Base-by-base conservation (phyloP, 2,329 filamentous ascomycete genomes). In the Helotiales sp. region DNA sequence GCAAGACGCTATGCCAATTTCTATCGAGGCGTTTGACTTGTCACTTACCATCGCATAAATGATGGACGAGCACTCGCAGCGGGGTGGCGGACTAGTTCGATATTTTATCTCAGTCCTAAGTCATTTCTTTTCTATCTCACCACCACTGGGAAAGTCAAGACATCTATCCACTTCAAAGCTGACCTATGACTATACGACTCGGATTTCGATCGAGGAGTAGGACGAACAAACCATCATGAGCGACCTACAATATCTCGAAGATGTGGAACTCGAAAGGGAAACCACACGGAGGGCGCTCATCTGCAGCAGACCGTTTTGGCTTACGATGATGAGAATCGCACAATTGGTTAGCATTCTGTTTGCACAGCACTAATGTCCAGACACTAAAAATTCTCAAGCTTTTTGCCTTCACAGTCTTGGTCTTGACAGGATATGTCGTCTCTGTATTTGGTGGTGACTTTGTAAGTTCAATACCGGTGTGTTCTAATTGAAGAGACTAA, bases 361-460 rank as follows among this genome's bases (percentile, higher is more conserved):
- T 4, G 27, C n/a, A 34, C 13, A 17, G 10, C 17, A 8, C 13
- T 8, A 2, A 30, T 19, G 5, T 50, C n/a, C 4, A 17, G 5
- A 17, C 27, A 12, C 33, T 49, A 34, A 55, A 13, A 7, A 3
- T 10, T 27, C 10, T 13, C n/a, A 48, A 60, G 57, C 10, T 40
- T 1, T n/a, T 60, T 5, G 50, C 48, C 5, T 60, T 60, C 34
- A 56, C 38, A 2, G 36, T 52, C 2, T 27, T 60, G 5, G 36
- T 50, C 9, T 51, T 55, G 10, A 36, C 54, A 31, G 57, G 54
- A 10, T 60, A 52, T 31, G 47, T 44, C 6, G 57, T 51, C 5
- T 33, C 52, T 22, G 34, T 60, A 9, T 56, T 60, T 19, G 34
- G 42, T 2, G 57, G 57, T 9, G 57, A 60, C 30, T 60, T 36